phyloP scores from a whole-genome alignment of 192 early-diverging fungal species.

The Umbelopsis isabellina region DNA sequence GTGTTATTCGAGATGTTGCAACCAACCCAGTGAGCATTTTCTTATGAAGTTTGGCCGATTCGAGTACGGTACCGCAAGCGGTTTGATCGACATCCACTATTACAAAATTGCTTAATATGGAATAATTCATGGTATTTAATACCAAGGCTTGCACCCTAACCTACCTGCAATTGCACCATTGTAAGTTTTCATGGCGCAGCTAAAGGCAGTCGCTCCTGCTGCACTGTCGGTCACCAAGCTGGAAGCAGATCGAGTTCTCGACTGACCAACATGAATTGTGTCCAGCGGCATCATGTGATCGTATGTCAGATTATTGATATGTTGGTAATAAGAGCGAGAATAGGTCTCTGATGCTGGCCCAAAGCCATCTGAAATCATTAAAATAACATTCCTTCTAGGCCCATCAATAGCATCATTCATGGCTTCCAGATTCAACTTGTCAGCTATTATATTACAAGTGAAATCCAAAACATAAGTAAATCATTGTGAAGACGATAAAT shows the following conservation, averaged over 20 bases:
- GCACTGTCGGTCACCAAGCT: conserved; percentile 95
- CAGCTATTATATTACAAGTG: too few species aligned
- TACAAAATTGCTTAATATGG: neutral
- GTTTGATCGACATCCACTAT: conserved; percentile 57
- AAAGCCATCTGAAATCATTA: conserved; percentile 96
- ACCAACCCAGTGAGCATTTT: conserved; percentile 91
- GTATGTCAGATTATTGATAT: conserved; percentile 55
- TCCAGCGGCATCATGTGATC: conserved; percentile 66
- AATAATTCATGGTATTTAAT: too few species aligned
- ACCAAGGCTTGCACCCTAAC: neutral
- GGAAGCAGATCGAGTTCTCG: conserved; percentile 81
- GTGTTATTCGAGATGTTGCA: conserved; percentile 92
- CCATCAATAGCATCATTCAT: neutral
- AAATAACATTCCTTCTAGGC: conserved; percentile 75
- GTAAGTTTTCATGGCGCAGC: conserved; percentile 89
- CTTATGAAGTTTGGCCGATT: conserved; percentile 79
- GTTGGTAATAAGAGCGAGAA: conserved; percentile 81
- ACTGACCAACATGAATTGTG: conserved; percentile 81
- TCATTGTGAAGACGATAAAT: too few species aligned
- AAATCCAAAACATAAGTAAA: too few species aligned
- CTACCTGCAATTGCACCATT: conserved; percentile 91
- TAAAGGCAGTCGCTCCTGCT: conserved; percentile 96
- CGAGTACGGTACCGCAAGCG: conserved; percentile 93
- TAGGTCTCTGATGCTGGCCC: conserved; percentile 93
- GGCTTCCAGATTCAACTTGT: too few species aligned